A percentile compares a stretch with the other conserved stretches of the same genome.
Conservation (phyloP, 202 grass and related monocot species). For the Brachypodium distachyon region DNA sequence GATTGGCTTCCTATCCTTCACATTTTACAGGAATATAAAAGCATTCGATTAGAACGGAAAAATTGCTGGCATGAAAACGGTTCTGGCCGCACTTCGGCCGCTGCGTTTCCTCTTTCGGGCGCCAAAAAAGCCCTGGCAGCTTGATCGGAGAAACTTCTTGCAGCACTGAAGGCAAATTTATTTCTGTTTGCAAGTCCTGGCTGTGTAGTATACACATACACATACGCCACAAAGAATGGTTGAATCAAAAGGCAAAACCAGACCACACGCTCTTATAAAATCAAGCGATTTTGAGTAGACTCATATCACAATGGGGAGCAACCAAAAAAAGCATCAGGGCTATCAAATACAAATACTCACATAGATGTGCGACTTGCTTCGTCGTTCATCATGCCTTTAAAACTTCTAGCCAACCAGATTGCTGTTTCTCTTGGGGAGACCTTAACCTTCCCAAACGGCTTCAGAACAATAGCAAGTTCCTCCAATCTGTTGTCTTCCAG, state of each 20-base stretch:
- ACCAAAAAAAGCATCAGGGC: not conserved
- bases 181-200: constrained; percentile 30
- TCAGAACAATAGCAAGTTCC: constrained; percentile 84
- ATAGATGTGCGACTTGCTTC: constrained; percentile 28
- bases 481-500: constrained; percentile 69
- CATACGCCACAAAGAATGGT: constrained; percentile 47
- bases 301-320: constrained; percentile 14
- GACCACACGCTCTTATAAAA: constrained; percentile 32
- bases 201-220: constrained; percentile 63
- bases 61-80: no score
- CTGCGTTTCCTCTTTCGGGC: no score
- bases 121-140: no score
- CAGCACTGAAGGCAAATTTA: constrained; percentile 7
- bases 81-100: no score
- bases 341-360: not conserved
- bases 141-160: not conserved
- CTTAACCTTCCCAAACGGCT: constrained; percentile 96
- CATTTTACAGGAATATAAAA: no score
- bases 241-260: constrained; percentile 26
- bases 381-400: constrained; percentile 96
- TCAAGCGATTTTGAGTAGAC: constrained; percentile 15
- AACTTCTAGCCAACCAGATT: constrained; percentile 97
- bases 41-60: no score
- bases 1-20: no score
- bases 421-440: constrained; percentile 93